Conservation (phyloP, 257 asterid species). For the Solanum appendiculatum region DNA sequence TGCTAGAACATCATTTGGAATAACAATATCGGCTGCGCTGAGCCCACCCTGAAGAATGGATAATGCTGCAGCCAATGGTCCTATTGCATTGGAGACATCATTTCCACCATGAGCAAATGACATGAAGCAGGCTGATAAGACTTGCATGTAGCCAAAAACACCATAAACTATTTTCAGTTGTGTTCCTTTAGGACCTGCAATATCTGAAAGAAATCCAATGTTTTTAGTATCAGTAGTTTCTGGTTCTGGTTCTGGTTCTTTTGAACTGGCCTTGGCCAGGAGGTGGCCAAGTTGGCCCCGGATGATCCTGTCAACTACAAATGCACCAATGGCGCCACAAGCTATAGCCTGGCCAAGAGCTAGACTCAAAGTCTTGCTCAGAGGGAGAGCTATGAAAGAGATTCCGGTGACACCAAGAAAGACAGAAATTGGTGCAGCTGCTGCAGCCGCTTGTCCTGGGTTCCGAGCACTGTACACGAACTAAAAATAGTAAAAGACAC, state of each 20-base stretch:
- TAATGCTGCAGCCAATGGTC: constrained; percentile 85
- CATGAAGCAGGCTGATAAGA: constrained; percentile 93
- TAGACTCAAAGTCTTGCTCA: constrained; percentile 34
- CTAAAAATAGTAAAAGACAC: constrained; percentile 38
- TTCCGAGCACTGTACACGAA: constrained; percentile 94
- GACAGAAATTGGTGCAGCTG: constrained; percentile 85
- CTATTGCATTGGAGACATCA: constrained; percentile 89
- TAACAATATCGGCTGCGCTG: constrained; percentile 48
- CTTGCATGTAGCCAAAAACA: constrained; percentile 89
- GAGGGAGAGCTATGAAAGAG: constrained; percentile 77
- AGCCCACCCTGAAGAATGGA: constrained; percentile 74
- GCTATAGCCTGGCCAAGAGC: constrained; percentile 63
- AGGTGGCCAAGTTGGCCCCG: constrained; percentile 82
- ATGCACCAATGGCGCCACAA: constrained; percentile 54
- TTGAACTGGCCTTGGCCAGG: constrained; percentile 39
- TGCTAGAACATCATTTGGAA: constrained; percentile 75
- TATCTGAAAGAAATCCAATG: constrained; percentile 65
- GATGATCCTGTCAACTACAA: constrained; percentile 45
- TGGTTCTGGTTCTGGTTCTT: constrained; percentile 23
- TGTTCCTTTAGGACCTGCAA: constrained; percentile 91
- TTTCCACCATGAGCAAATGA: constrained; percentile 99
- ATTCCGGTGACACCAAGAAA: constrained; percentile 74
- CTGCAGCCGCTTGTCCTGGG: constrained; percentile 94
- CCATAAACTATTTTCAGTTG: constrained; percentile 83
- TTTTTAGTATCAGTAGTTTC: constrained; percentile 21